Evolutionary conservation across 2,329 filamentous ascomycete species (phyloP).

Genomic region (Metarhizium sp.): DNA sequence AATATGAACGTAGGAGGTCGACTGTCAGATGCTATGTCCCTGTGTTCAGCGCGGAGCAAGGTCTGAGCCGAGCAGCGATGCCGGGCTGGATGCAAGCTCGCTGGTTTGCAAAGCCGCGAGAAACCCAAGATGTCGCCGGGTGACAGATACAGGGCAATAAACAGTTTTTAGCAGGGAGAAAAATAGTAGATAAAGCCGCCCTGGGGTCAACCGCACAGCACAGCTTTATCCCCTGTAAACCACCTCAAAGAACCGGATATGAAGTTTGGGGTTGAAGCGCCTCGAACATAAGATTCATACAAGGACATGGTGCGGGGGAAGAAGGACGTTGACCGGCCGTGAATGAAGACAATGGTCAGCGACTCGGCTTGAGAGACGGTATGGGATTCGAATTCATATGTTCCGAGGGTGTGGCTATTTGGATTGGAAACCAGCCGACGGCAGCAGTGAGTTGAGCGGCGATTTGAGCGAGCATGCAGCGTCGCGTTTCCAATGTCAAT

Average conservation of each 20-base stretch:
- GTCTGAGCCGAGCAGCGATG: neutral
- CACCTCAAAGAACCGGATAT: constrained; percentile 1
- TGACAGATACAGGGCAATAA: neutral
- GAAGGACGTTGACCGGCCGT: neutral
- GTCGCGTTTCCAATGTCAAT: neutral
- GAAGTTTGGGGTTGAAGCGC: neutral
- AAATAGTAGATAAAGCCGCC: too few species aligned
- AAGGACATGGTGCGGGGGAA: constrained; percentile 3
- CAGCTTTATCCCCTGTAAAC: neutral
- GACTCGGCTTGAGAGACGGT: neutral
- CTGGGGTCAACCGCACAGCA: neutral
- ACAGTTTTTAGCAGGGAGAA: too few species aligned
- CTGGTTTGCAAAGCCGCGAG: neutral
- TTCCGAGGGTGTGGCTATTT: neutral
- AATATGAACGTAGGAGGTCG: neutral
- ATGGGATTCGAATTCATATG: neutral
- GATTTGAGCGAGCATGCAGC: neutral
- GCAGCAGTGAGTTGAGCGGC: neutral
- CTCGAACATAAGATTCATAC: neutral
- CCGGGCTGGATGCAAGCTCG: neutral
- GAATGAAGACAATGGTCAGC: neutral
- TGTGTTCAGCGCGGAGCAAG: neutral
- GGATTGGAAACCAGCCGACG: neutral
- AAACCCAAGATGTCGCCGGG: neutral
- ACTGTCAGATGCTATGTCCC: neutral